These are phyloP conservation scores for Candida succiphila DNA, from an alignment of 805 yeast genomes.

Conservation along the genomic window DNA sequence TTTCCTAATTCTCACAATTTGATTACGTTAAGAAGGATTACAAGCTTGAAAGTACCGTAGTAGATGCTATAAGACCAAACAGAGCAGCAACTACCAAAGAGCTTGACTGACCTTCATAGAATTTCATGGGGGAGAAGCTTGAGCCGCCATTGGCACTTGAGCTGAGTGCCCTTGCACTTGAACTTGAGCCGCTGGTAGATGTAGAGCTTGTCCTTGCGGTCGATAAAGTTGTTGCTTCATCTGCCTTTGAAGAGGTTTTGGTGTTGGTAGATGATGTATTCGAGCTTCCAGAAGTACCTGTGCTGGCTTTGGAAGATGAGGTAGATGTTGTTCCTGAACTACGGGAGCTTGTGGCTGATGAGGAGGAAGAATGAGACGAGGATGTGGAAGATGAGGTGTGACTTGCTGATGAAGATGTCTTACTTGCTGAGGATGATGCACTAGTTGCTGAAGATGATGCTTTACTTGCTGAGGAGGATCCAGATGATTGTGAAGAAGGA, in stretches of 20 bases:
- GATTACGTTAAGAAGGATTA: too few relatives aligned
- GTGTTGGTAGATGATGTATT: neutral
- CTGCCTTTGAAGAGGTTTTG: neutral
- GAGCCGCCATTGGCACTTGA: neutral
- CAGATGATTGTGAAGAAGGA: slow-evolving; percentile 8
- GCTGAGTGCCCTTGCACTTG: neutral
- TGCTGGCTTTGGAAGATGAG: neutral
- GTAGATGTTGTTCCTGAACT: neutral
- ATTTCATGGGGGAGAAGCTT: neutral
- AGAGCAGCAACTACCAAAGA: too few relatives aligned
- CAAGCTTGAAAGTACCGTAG: too few relatives aligned
- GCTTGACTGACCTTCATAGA: too few relatives aligned
- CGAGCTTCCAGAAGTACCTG: neutral
- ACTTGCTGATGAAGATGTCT: neutral
- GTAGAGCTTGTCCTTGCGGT: neutral
- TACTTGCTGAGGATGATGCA: slow-evolving; percentile 3
- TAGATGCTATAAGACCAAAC: too few relatives aligned
- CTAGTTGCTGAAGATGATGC: slow-evolving; percentile 4
- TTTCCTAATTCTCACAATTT: too few relatives aligned
- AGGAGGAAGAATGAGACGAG: neutral
- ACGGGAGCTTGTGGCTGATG: neutral
- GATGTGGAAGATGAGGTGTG: neutral
- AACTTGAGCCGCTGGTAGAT: neutral
- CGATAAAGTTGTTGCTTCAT: neutral
- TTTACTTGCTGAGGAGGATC: slow-evolving; percentile 7